A percentile compares a stretch with the other conserved stretches of the same genome.
Evolutionary conservation across 1,284 basidiomycete species (phyloP).

Genomic region (Rhodotorula sp.): DNA sequence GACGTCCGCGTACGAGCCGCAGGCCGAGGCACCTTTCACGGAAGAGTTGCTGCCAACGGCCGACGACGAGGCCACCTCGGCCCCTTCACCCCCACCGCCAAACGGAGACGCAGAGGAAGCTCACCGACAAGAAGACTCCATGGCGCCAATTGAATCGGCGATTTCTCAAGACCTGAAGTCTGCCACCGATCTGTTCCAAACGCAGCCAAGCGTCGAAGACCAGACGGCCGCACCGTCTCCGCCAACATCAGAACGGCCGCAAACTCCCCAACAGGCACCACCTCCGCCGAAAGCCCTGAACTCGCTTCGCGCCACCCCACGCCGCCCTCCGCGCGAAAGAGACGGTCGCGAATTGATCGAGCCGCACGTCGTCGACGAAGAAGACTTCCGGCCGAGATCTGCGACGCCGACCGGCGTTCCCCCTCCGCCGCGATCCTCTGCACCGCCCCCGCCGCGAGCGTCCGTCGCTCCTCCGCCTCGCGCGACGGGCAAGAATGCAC

Average conservation of each 20-base stretch:
- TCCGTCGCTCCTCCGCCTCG: not conserved
- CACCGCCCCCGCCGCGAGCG: not conserved
- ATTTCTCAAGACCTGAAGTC: too few species aligned
- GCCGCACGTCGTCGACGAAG: slow-evolving; percentile 8
- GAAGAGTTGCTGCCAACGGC: not conserved
- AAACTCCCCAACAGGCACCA: not conserved
- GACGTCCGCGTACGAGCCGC: not conserved
- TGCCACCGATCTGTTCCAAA: too few species aligned
- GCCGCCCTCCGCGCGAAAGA: not conserved
- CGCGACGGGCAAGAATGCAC: not conserved
- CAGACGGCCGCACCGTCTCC: too few species aligned
- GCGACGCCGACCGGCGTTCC: not conserved
- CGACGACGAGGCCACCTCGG: not conserved
- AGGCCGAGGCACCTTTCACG: too few species aligned
- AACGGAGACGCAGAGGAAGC: not conserved
- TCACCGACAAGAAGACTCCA: not conserved
- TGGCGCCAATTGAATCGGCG: too few species aligned
- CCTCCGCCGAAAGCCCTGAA: not conserved
- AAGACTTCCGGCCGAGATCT: not conserved
- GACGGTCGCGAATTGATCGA: slow-evolving; percentile 1
- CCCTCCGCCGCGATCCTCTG: not conserved
- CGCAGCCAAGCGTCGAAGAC: too few species aligned
- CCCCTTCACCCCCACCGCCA: not conserved
- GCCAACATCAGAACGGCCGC: too few species aligned
- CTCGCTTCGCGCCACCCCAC: not conserved